Percentiles rank a stretch among this genome's conserved stretches.
Evolutionary conservation across 805 yeast species (phyloP).

Genomic region (Hermanozyma aechmeae): DNA sequence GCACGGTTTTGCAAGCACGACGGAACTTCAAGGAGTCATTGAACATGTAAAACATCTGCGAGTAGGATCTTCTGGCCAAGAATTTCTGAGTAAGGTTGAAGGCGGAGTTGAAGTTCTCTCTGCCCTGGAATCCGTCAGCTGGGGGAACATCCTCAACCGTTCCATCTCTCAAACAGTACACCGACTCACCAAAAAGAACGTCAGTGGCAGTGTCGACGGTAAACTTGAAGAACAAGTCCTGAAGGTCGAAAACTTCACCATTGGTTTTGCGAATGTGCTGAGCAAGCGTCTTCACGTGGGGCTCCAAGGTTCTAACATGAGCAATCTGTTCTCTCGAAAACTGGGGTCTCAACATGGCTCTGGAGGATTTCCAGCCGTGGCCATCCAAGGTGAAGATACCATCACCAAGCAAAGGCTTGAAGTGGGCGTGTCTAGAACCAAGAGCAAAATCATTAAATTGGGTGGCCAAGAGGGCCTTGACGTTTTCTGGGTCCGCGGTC

Average conservation of each 20-base stretch:
- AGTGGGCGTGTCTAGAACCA: conserved; percentile 29
- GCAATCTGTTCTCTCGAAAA: conserved; percentile 35
- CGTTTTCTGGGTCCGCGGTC: conserved; percentile 32
- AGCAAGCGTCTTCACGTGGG: conserved; percentile 27
- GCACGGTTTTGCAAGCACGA: conserved; percentile 19
- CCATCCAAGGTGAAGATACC: conserved; percentile 36
- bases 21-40: conserved; percentile 19
- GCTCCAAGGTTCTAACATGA: conserved; percentile 29
- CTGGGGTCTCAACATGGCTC: conserved; percentile 37
- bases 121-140: conserved; percentile 17
- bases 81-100: conserved; percentile 24
- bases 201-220: conserved; percentile 35
- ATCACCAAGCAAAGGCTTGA: conserved; percentile 30
- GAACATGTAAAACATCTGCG: conserved; percentile 19
- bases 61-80: conserved; percentile 24
- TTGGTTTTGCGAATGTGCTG: conserved; percentile 17
- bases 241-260: conserved; percentile 26
- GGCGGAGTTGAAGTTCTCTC: conserved; percentile 22
- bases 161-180: conserved; percentile 21
- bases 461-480: conserved; percentile 33
- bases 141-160: conserved; percentile 16
- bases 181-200: conserved; percentile 32
- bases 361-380: conserved; percentile 33
- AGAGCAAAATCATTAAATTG: conserved; percentile 32
- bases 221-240: conserved; percentile 27